Percentiles rank a stretch among this genome's conserved stretches.
Evolutionary conservation across 352 stramenopile genomes (phyloP).

Genomic region (Phytophthora foliorum): DNA sequence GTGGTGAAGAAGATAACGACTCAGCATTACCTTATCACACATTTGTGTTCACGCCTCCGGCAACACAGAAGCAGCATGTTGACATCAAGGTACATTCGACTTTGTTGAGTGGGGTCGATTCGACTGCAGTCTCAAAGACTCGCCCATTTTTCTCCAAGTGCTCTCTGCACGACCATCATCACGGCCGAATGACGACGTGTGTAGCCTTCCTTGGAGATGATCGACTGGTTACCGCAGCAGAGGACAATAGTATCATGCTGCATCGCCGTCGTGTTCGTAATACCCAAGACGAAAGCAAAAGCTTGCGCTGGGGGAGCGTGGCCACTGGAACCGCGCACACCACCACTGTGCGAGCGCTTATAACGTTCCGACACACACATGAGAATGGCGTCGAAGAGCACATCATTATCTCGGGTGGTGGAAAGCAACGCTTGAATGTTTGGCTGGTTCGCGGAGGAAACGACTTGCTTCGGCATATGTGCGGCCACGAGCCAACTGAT

Average conservation of each 20-base stretch:
- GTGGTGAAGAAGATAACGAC: slow-evolving; percentile 13
- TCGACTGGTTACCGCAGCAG: slow-evolving; percentile 71
- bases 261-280: slow-evolving; percentile 40
- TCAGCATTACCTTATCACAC: slow-evolving; percentile 57
- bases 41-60: slow-evolving; percentile 77
- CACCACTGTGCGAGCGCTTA: slow-evolving; percentile 82
- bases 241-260: slow-evolving; percentile 89
- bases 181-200: slow-evolving; percentile 83
- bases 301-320: slow-evolving; percentile 51
- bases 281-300: slow-evolving; percentile 8
- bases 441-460: slow-evolving; percentile 60
- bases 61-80: slow-evolving; percentile 57
- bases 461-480: slow-evolving; percentile 62
- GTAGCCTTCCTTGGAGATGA: slow-evolving; percentile 53
- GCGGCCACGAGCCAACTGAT: slow-evolving; percentile 62
- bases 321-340: slow-evolving; percentile 77
- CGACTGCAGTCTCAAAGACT: neutral
- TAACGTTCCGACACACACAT: slow-evolving; percentile 46
- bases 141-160: slow-evolving; percentile 31
- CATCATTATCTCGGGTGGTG: slow-evolving; percentile 76
- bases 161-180: slow-evolving; percentile 75
- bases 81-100: slow-evolving; percentile 81
- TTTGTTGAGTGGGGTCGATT: slow-evolving; percentile 14
- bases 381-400: slow-evolving; percentile 35
- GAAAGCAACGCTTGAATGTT: slow-evolving; percentile 85